A percentile compares a stretch with the other conserved stretches of the same genome.
Evolutionary conservation across 768 basidiomycete genomes (phyloP).

Genomic region (Dentipellis fragilis): DNA sequence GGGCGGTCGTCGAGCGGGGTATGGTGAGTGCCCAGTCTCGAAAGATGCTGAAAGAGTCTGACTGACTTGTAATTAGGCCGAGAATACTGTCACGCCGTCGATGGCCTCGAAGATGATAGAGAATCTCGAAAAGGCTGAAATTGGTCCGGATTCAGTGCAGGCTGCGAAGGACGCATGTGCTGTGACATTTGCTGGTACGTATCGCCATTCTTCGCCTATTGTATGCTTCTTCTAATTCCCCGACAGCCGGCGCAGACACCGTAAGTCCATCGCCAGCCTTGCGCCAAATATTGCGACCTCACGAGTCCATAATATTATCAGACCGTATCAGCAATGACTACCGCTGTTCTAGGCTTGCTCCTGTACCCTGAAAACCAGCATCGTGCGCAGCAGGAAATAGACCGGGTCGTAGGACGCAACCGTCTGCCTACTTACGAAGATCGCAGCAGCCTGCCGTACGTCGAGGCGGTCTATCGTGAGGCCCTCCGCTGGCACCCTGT

Average conservation of each 20-base stretch:
- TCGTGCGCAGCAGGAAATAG: constrained; percentile 6
- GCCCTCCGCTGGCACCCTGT: too few species aligned
- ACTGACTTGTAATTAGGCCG: neutral
- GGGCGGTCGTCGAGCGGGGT: neutral
- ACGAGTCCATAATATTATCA: neutral
- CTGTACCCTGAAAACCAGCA: constrained; percentile 6
- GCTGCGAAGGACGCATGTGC: neutral
- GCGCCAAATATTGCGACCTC: neutral
- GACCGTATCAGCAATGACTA: neutral
- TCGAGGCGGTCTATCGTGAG: neutral
- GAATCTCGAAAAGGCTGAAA: neutral
- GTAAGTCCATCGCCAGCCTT: neutral
- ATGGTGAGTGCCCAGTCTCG: too few species aligned
- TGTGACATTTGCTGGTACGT: neutral
- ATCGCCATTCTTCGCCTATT: neutral
- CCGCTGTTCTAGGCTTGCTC: neutral
- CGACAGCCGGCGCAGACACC: neutral
- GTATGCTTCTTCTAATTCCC: neutral
- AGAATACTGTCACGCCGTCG: neutral
- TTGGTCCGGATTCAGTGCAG: neutral
- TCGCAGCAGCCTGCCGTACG: constrained; percentile 1
- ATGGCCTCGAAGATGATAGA: neutral
- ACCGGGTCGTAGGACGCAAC: constrained; percentile 1
- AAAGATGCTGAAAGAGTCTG: too few species aligned
- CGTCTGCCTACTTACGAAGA: constrained; percentile 6